Conservation (phyloP, 1,139 yeast species). For the Saccharomyces hybrid region DNA sequence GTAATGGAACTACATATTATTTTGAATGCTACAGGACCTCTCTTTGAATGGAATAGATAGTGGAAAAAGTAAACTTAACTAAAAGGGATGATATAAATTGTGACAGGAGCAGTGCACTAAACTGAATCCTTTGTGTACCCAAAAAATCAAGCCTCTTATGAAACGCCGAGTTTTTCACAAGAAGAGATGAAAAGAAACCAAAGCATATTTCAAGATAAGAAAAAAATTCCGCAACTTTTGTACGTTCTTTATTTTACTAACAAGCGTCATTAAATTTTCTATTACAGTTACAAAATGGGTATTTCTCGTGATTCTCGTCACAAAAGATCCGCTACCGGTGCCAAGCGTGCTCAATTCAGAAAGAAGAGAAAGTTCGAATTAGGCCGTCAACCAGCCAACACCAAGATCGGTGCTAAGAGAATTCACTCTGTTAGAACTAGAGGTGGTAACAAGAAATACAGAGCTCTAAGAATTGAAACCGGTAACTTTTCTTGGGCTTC, state of each 20-base stretch:
- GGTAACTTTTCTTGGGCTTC: conserved; percentile 99
- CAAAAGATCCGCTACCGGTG: conserved; percentile 99
- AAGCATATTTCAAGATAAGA: background rate
- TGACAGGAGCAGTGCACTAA: background rate
- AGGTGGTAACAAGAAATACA: conserved; percentile 99
- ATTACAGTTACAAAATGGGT: conserved; percentile 62
- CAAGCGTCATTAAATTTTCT: background rate
- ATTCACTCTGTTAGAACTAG: conserved; percentile 98
- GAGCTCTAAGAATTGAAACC: conserved; percentile 98
- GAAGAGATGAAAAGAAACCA: background rate
- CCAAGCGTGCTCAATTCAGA: conserved; percentile 99
- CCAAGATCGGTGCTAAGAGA: conserved; percentile 98
- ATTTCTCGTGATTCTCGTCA: conserved; percentile 99
- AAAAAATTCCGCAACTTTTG: background rate
- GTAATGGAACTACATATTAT: background rate
- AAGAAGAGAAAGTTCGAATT: conserved; percentile 99
- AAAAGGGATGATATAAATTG: background rate
- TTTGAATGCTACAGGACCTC: background rate
- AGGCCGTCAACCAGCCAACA: conserved; percentile 99
- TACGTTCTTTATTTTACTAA: background rate
- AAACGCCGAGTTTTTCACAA: background rate
- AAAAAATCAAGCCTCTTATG: background rate
- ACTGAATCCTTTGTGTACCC: background rate
- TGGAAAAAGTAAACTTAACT: background rate
- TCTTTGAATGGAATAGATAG: background rate